Conservation (phyloP, 306 rosid genomes). For the Arachis hypogaea region DNA sequence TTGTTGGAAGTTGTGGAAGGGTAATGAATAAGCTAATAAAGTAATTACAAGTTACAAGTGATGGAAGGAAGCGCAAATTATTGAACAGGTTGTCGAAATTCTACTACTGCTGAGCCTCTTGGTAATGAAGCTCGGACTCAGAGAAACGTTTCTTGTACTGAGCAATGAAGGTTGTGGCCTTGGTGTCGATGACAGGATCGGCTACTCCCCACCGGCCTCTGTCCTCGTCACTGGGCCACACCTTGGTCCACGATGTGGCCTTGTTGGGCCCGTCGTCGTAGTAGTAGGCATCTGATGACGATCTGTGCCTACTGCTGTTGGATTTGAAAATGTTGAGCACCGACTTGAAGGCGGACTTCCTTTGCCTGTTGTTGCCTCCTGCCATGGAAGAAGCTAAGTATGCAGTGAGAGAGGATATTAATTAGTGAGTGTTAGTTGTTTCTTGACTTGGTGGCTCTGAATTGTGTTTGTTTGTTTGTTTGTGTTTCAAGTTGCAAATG, state of each 20-base stretch:
- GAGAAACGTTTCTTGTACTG: slow-evolving; percentile 48
- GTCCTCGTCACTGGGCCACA: slow-evolving; percentile 79
- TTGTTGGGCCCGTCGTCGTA: slow-evolving; percentile 38
- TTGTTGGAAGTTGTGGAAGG: no score
- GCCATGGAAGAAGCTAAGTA: slow-evolving; percentile 40
- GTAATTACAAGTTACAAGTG: neutral
- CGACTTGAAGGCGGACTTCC: slow-evolving; percentile 51
- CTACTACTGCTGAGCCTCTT: no score
- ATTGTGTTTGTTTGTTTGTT: no score
- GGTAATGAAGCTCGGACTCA: slow-evolving; percentile 35
- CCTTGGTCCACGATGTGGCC: slow-evolving; percentile 39
- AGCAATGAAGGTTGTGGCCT: slow-evolving; percentile 59
- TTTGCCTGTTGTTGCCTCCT: slow-evolving; percentile 62
- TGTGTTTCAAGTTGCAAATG: neutral
- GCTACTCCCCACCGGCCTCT: slow-evolving; percentile 56
- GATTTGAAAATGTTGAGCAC: slow-evolving; percentile 66
- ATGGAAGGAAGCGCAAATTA: no score
- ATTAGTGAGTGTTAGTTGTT: no score
- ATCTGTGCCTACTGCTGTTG: slow-evolving; percentile 34
- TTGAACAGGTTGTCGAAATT: no score
- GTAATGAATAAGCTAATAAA: neutral
- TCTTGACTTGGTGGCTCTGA: no score
- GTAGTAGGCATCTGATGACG: no score
- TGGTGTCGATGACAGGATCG: slow-evolving; percentile 60
- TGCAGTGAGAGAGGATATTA: neutral